A percentile compares a stretch with the other conserved stretches of the same genome.
Evolutionary conservation across 2,329 filamentous ascomycete species (phyloP).

Genomic region (Aspergillus ruber): DNA sequence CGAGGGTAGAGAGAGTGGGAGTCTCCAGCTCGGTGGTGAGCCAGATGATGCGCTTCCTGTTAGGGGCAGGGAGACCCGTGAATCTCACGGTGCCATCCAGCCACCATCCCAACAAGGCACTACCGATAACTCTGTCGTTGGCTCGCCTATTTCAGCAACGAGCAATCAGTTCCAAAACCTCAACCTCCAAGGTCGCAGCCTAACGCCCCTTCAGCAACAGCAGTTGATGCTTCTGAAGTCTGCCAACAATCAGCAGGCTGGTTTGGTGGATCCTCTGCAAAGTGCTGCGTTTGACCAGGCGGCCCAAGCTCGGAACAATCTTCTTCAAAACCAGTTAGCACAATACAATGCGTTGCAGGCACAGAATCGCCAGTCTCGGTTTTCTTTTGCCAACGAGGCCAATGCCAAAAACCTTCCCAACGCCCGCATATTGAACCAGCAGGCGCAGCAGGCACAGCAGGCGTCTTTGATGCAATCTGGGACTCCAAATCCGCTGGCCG

Average conservation of each 20-base stretch:
- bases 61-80: slow-evolving; percentile 43
- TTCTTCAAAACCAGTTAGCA: slow-evolving; percentile 43
- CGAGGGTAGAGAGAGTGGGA: slow-evolving; percentile 74
- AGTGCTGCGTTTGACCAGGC: slow-evolving; percentile 33
- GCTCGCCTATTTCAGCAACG: slow-evolving; percentile 34
- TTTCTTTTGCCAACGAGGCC: slow-evolving; percentile 75
- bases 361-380: slow-evolving; percentile 77
- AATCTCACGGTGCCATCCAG: slow-evolving; percentile 62
- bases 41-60: slow-evolving; percentile 68
- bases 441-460: slow-evolving; percentile 51
- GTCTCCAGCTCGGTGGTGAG: slow-evolving; percentile 83
- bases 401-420: slow-evolving; percentile 50
- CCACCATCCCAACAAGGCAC: slow-evolving; percentile 66
- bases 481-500: slow-evolving; percentile 32
- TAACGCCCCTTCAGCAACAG: slow-evolving; percentile 75
- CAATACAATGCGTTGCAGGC: slow-evolving; percentile 53
- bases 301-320: slow-evolving; percentile 37
- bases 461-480: slow-evolving; percentile 33
- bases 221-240: slow-evolving; percentile 62
- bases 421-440: slow-evolving; percentile 50
- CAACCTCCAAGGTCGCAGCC: slow-evolving; percentile 61
- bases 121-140: slow-evolving; percentile 36
- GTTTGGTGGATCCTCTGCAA: slow-evolving; percentile 43
- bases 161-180: slow-evolving; percentile 47
- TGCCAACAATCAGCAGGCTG: slow-evolving; percentile 53